A percentile compares a stretch with the other conserved stretches of the same genome.
Evolutionary conservation across 148 eudicot genomes (phyloP).

Genomic region (Euryodendron excelsum): DNA sequence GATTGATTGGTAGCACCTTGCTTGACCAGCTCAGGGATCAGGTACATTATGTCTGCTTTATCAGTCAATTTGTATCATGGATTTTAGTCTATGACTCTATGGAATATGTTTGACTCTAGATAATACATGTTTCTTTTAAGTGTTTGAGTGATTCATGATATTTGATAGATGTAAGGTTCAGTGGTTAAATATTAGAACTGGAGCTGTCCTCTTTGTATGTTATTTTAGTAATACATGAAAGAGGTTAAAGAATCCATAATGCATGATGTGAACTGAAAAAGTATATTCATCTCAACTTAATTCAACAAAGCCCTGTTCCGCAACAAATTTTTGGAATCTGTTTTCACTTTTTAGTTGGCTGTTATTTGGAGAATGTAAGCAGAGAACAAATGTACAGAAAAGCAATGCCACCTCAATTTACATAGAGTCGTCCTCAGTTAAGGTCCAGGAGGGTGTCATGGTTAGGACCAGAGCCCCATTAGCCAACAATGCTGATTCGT

Average conservation of each 20-base stretch:
- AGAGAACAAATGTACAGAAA: background rate
- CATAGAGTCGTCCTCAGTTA: background rate
- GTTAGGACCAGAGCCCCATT: background rate
- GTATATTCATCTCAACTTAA: too few species aligned
- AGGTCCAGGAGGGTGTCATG: background rate
- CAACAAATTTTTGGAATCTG: too few species aligned
- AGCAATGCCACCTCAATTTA: background rate
- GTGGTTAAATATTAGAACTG: background rate
- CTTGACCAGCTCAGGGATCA: slow-evolving; percentile 96
- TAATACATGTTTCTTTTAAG: background rate
- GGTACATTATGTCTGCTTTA: slow-evolving; percentile 31
- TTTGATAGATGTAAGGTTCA: background rate
- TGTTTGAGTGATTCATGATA: background rate
- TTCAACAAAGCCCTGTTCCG: too few species aligned
- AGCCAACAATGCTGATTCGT: background rate
- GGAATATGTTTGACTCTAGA: slow-evolving; percentile 3
- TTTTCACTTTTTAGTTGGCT: background rate
- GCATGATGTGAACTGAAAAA: too few species aligned
- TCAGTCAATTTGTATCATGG: background rate
- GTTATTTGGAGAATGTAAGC: background rate
- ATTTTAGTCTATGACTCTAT: background rate
- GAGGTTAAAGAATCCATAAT: too few species aligned
- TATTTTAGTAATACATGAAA: too few species aligned
- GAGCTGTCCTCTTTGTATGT: too few species aligned
- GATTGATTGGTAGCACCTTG: slow-evolving; percentile 87